These are phyloP conservation scores for Penicillium janthinellum DNA, from an alignment of 2,329 filamentous ascomycete species.

Conservation along the genomic window DNA sequence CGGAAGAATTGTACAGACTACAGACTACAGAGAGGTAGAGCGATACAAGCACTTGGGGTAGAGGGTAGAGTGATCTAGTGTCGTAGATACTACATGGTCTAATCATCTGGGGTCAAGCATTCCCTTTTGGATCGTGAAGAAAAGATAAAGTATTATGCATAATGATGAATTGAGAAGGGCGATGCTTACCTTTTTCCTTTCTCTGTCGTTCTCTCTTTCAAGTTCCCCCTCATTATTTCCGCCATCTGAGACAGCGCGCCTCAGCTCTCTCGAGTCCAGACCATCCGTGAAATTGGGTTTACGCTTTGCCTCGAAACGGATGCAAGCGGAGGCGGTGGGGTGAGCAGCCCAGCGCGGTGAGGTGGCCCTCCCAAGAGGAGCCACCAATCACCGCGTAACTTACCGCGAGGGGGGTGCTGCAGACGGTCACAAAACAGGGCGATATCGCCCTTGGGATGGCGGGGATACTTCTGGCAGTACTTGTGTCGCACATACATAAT, in stretches of 20 bases:
- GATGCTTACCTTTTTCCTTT: background rate
- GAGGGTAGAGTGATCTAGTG: too few relatives aligned
- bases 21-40: too few relatives aligned
- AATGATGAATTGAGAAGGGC: background rate
- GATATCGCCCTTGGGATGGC: background rate
- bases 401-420: background rate
- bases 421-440: background rate
- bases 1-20: too few relatives aligned
- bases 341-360: conserved; percentile 1
- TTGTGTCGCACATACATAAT: rapidly evolving
- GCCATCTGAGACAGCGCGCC: background rate
- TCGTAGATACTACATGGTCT: too few relatives aligned
- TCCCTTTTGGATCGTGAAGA: background rate
- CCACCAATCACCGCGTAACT: background rate
- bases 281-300: conserved; percentile 11
- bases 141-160: background rate
- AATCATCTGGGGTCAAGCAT: background rate
- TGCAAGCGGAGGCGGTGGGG: conserved; percentile 18
- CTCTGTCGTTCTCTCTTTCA: background rate
- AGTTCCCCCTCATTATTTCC: background rate
- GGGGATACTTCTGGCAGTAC: background rate
- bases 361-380: background rate
- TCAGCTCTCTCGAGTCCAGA: conserved; percentile 12
- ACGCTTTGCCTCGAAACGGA: conserved; percentile 18
- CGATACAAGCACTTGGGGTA: too few relatives aligned